Percentiles rank a stretch among this genome's conserved stretches.
These are phyloP conservation scores for Cochlearia excelsa DNA, from an alignment of 345 rosid genomes.

Conservation along the genomic window DNA sequence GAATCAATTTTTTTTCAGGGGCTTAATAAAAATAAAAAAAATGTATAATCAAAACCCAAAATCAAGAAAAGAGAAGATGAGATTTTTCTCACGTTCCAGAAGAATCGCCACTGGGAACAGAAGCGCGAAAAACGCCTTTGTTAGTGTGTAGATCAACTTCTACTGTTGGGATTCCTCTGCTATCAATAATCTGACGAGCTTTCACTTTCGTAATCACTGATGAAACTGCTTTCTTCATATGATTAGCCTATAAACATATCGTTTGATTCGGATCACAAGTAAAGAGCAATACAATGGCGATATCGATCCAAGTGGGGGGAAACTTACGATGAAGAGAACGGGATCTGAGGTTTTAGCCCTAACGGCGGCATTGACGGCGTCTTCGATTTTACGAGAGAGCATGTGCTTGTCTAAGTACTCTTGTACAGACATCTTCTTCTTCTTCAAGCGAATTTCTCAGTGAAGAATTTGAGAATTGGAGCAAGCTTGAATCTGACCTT, in stretches of 20 bases:
- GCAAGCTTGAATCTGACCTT: constrained; percentile 28
- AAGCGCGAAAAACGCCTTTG: constrained; percentile 88
- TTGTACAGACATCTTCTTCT: constrained; percentile 78
- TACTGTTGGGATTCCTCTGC: constrained; percentile 91
- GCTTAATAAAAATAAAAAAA: not conserved
- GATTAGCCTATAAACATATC: constrained; percentile 58
- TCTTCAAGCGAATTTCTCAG: constrained; percentile 4
- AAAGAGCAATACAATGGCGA: not conserved
- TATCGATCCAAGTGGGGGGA: constrained; percentile 1
- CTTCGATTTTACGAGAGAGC: constrained; percentile 95
- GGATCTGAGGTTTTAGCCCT: constrained; percentile 92
- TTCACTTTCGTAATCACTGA: constrained; percentile 81
- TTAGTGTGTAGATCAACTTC: constrained; percentile 87
- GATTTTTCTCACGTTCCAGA: constrained; percentile 66
- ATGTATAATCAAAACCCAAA: not conserved
- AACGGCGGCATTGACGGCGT: constrained; percentile 98
- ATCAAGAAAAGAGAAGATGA: not conserved
- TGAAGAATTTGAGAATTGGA: constrained; percentile 20
- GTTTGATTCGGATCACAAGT: not conserved
- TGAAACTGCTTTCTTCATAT: constrained; percentile 81
- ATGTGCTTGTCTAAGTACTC: constrained; percentile 87
- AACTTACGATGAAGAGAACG: constrained; percentile 80
- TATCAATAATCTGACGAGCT: constrained; percentile 91
- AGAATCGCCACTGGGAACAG: constrained; percentile 74
- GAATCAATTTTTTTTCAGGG: constrained; percentile 20